Evolutionary conservation across 768 basidiomycete genomes (phyloP).

Genomic region (Sarcodon sp.): DNA sequence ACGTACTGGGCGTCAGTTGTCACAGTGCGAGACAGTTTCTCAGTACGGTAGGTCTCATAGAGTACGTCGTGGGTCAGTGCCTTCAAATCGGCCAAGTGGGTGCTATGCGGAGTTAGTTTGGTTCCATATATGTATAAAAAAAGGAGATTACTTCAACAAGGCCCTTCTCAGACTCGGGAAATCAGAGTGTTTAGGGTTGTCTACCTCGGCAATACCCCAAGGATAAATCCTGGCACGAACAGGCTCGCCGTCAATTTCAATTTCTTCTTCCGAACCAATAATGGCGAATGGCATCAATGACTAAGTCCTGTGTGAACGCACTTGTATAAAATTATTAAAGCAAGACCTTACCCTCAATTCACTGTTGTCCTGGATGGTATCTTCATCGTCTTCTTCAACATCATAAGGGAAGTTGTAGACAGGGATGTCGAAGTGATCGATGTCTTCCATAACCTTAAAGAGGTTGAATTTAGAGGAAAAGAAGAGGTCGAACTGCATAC

Average conservation of each 20-base stretch:
- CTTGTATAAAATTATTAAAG: neutral
- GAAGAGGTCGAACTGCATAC: slow-evolving; percentile 22
- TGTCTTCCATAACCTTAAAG: slow-evolving; percentile 94
- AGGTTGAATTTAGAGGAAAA: slow-evolving; percentile 1
- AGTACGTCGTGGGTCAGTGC: slow-evolving; percentile 87
- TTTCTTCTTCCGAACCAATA: slow-evolving; percentile 94
- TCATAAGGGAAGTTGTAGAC: slow-evolving; percentile 99
- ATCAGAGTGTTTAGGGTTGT: slow-evolving; percentile 99
- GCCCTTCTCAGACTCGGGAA: slow-evolving; percentile 89
- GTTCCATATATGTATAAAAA: neutral
- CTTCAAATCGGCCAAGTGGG: slow-evolving; percentile 92
- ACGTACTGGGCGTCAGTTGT: slow-evolving; percentile 60
- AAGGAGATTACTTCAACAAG: slow-evolving; percentile 55
- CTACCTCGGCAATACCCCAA: slow-evolving; percentile 97
- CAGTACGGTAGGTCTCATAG: slow-evolving; percentile 95
- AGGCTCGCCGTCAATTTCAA: slow-evolving; percentile 83
- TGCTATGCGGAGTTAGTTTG: slow-evolving; percentile 31
- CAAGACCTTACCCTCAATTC: slow-evolving; percentile 67
- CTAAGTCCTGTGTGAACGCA: slow-evolving; percentile 21
- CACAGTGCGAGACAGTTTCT: slow-evolving; percentile 89
- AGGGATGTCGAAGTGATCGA: slow-evolving; percentile 95
- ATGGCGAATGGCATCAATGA: slow-evolving; percentile 93
- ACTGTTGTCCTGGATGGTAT: slow-evolving; percentile 94
- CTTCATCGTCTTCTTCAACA: slow-evolving; percentile 97
- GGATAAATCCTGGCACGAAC: slow-evolving; percentile 94